Percentiles rank a stretch among this genome's conserved stretches.
phyloP scores from a whole-genome alignment of 139 green algal species.

The Chlorella sp. region DNA sequence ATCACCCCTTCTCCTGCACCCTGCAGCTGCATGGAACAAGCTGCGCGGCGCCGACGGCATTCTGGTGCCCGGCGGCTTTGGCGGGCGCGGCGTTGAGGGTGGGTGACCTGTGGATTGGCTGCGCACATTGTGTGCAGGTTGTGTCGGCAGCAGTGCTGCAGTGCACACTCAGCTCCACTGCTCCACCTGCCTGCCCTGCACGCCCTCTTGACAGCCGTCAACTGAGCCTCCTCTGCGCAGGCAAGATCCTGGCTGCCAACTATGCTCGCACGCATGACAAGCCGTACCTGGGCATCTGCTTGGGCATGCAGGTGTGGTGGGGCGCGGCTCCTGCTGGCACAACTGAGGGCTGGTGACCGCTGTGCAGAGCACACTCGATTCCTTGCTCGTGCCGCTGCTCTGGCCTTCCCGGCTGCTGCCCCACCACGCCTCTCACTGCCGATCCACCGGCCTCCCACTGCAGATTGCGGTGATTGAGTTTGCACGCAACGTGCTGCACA shows the following conservation, averaged over 20 bases:
- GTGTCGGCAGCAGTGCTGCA: too few relatives aligned
- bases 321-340: not conserved
- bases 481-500: conserved; percentile 90
- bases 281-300: conserved; percentile 98
- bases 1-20: not conserved
- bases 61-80: conserved; percentile 97
- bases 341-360: not conserved
- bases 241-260: conserved; percentile 93
- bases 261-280: conserved; percentile 85
- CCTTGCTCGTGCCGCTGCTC: too few relatives aligned
- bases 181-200: too few relatives aligned
- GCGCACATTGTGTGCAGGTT: too few relatives aligned
- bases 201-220: too few relatives aligned
- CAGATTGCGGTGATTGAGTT: conserved; percentile 99
- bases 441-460: conserved; percentile 7
- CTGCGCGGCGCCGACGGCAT: conserved; percentile 85
- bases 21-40: conserved; percentile 52
- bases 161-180: too few relatives aligned
- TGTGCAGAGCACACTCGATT: too few relatives aligned
- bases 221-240: too few relatives aligned
- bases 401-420: not conserved
- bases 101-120: too few relatives aligned
- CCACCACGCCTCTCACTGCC: not conserved
- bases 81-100: conserved; percentile 88
- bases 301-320: conserved; percentile 94